phyloP scores from a whole-genome alignment of 1,284 basidiomycete genomes.

The Psilocybe mexicana region DNA sequence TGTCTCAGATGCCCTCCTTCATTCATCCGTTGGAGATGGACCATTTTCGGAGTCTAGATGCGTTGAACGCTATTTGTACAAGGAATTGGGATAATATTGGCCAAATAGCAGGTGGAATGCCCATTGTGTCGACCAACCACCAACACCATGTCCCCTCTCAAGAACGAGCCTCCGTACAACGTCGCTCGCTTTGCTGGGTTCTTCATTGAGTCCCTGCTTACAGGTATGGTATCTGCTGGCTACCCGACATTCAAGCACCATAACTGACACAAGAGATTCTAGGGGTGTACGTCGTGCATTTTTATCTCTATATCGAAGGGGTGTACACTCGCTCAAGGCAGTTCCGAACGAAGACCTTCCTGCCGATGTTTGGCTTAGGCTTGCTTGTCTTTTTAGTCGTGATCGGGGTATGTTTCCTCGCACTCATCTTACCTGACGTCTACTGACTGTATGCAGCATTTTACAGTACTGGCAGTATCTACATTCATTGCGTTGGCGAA shows the following conservation, averaged over 20 bases:
- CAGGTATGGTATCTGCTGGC: not conserved
- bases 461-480: not conserved
- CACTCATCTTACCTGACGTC: not conserved
- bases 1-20: no score
- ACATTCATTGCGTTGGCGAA: not conserved
- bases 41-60: no score
- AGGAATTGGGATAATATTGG: not conserved
- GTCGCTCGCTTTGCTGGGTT: conserved; percentile 1
- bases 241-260: no score
- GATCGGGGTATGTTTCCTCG: not conserved
- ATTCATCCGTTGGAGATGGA: no score
- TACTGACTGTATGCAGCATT: not conserved
- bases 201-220: not conserved
- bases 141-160: not conserved
- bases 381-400: not conserved
- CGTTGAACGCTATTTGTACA: no score
- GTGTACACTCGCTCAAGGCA: not conserved
- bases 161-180: not conserved
- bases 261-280: no score
- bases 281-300: not conserved
- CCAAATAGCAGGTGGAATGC: no score
- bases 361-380: not conserved
- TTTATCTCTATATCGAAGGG: not conserved
- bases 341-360: not conserved
- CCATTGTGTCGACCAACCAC: not conserved